phyloP scores from a whole-genome alignment of 116 monocot genomes.

The Trichopus zeylanicus region DNA sequence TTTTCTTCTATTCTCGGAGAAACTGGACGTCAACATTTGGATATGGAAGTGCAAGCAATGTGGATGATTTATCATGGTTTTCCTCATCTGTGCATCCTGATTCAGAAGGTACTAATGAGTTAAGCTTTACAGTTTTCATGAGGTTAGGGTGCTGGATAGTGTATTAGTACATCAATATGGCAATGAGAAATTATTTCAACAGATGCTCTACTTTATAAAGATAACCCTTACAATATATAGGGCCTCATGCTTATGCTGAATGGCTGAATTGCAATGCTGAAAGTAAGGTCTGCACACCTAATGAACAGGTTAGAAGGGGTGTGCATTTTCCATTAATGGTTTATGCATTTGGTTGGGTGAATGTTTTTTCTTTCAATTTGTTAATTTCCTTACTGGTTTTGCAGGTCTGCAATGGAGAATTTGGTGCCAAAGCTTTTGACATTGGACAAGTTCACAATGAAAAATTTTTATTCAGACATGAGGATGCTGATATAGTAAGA shows the following conservation, averaged over 20 bases:
- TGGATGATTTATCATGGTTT: slow-evolving; percentile 47
- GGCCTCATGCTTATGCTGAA: slow-evolving; percentile 9
- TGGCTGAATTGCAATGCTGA: slow-evolving; percentile 12
- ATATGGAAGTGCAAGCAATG: slow-evolving; percentile 15
- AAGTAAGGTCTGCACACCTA: slow-evolving; percentile 1
- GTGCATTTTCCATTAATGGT: background rate
- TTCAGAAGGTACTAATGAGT: slow-evolving; percentile 20
- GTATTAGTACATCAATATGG: slow-evolving; percentile 10
- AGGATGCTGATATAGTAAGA: background rate
- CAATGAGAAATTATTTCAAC: no score
- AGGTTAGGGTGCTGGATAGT: slow-evolving; percentile 12
- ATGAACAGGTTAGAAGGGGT: slow-evolving; percentile 19
- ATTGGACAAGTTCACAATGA: slow-evolving; percentile 2
- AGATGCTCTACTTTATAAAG: no score
- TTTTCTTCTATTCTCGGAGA: slow-evolving; percentile 25
- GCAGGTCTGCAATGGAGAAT: slow-evolving; percentile 4
- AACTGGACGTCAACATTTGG: slow-evolving; percentile 46
- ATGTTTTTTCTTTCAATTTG: background rate
- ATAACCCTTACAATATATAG: background rate
- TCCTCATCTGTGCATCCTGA: slow-evolving; percentile 29
- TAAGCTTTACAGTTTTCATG: slow-evolving; percentile 19
- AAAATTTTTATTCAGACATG: no score
- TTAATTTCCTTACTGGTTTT: background rate
- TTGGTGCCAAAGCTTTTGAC: background rate
- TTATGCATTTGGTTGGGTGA: background rate